phyloP scores from a whole-genome alignment of 2,329 filamentous ascomycete genomes.

The Pestalotiopsis fici region DNA sequence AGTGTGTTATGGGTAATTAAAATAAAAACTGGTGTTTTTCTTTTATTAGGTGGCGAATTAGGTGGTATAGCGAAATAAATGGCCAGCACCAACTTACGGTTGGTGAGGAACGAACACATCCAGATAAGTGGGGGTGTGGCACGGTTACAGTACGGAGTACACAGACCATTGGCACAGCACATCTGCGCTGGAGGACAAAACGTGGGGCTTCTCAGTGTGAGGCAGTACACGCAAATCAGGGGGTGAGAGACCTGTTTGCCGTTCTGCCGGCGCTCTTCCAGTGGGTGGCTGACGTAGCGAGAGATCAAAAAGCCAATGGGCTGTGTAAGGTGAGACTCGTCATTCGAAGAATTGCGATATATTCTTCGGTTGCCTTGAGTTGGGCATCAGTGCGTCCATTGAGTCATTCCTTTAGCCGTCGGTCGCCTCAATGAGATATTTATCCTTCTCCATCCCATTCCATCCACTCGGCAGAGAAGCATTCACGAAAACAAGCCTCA shows the following conservation, averaged over 20 bases:
- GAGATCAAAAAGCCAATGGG: background rate
- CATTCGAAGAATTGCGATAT: background rate
- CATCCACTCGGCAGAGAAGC: background rate
- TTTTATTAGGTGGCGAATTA: too few relatives aligned
- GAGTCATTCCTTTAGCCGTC: background rate
- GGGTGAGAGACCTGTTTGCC: background rate
- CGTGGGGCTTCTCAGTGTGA: constrained; percentile 6
- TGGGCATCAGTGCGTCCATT: background rate
- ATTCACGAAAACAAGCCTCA: background rate
- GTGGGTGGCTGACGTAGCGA: background rate
- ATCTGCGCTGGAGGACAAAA: background rate
- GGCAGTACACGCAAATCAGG: constrained; percentile 7
- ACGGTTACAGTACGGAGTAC: background rate
- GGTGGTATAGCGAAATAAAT: too few relatives aligned
- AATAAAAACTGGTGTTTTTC: too few relatives aligned
- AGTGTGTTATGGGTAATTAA: too few relatives aligned
- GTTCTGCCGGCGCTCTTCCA: background rate
- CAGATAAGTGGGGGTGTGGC: too few relatives aligned
- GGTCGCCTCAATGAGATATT: background rate
- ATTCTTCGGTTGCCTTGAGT: background rate
- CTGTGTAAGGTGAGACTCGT: background rate
- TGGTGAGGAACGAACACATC: too few relatives aligned
- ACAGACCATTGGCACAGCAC: background rate
- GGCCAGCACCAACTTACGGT: too few relatives aligned
- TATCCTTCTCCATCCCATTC: background rate